Base-by-base conservation (phyloP, 2,329 filamentous ascomycete genomes). In the Aureobasidium lini region DNA sequence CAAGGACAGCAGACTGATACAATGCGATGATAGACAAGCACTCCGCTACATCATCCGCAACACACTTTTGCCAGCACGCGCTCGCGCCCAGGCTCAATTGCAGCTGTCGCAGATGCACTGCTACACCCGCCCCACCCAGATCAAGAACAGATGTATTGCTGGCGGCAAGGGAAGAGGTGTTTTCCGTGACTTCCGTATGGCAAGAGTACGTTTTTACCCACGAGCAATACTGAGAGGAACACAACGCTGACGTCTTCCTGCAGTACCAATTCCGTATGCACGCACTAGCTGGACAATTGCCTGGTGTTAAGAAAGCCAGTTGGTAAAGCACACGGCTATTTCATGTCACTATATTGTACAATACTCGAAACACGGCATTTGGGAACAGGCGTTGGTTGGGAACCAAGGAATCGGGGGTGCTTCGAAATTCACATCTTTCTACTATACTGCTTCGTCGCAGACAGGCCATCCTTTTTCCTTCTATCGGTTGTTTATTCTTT, bases 231-330 rank as follows among this genome's bases (percentile, higher is more conserved):
- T 4, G n/a, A 10, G 48, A 15, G 16, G 71, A 62, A 60, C 50
- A 58, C 36, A n/a, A 48, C 43, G 62, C 58, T 57, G 57, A 46
- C 64, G 42, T 65, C 32, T 28, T 48, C 18, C 66, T 39, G 28
- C 69, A 97, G 93, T 99, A 83, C 75, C 90, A 93, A 78, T 99
- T 99, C 79, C 84, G 94, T 72, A 79, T 94, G 76, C 87, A 96
- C 73, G 94, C 94, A 16, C 77, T 96, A 63, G 86, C 83, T 34
- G 94, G 94, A 53, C 84, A 90, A 62, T 72, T 99, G 57, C 93
- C 94, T 0, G 94, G 94, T 68, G 94, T 99, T 59, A 90, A 87
- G 81, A 95, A 95, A 80, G 94, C 94, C 52, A 95, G 89, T 75
- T 99, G 94, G 94, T 99, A 69, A 60, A 59, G 28, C 13, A 42